Evolutionary conservation across 2,329 filamentous ascomycete species (phyloP).

Genomic region (Fusarium graminum): DNA sequence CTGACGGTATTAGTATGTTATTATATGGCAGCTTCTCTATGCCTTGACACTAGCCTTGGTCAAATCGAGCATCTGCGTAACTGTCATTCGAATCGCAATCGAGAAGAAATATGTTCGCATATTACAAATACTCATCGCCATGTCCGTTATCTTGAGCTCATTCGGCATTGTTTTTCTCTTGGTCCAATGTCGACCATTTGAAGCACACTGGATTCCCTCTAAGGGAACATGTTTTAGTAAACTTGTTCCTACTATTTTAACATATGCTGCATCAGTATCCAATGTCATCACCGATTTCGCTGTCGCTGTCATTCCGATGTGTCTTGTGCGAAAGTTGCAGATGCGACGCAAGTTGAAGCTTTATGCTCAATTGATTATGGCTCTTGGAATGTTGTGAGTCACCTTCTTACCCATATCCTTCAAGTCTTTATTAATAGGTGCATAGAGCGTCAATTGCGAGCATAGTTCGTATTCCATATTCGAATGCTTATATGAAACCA

Average conservation of each 20-base stretch:
- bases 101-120: not conserved
- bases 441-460: slow-evolving; percentile 15
- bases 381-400: slow-evolving; percentile 20
- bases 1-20: not conserved
- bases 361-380: slow-evolving; percentile 11
- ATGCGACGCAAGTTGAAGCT: slow-evolving; percentile 24
- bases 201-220: slow-evolving; percentile 11
- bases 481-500: not conserved
- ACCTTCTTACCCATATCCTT: not conserved
- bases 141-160: slow-evolving; percentile 6
- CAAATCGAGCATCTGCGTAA: slow-evolving; percentile 25
- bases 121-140: slow-evolving; percentile 1
- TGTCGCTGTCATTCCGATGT: slow-evolving; percentile 11
- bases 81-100: slow-evolving; percentile 18
- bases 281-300: slow-evolving; percentile 26
- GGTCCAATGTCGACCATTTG: slow-evolving; percentile 12
- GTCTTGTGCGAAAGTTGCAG: slow-evolving; percentile 23
- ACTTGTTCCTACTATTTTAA: slow-evolving; percentile 18
- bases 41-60: slow-evolving; percentile 4
- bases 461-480: slow-evolving; percentile 24
- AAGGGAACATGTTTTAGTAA: slow-evolving; percentile 12
- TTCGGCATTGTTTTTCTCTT: slow-evolving; percentile 2
- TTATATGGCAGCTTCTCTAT: slow-evolving; percentile 31
- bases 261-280: slow-evolving; percentile 18
- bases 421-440: not conserved